phyloP scores from a whole-genome alignment of 495 filamentous ascomycete species.

The Podospora pseudoanserina region DNA sequence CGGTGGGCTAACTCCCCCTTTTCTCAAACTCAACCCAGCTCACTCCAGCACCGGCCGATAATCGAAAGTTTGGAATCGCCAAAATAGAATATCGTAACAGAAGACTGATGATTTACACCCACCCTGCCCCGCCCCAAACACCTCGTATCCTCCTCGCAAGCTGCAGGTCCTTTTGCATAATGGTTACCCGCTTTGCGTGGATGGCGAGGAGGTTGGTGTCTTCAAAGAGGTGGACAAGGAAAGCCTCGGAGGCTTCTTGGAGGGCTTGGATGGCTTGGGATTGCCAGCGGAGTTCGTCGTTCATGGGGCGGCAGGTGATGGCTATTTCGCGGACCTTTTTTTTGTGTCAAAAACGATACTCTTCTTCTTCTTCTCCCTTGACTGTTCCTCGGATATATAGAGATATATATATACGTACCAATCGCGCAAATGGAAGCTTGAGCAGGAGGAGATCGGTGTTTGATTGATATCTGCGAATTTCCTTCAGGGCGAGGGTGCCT shows the following conservation, averaged over 20 bases:
- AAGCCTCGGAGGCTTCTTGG: slow-evolving; percentile 90
- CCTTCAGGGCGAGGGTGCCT: slow-evolving; percentile 77
- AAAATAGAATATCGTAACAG: too few relatives aligned
- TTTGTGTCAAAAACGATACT: not conserved
- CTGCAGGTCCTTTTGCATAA: slow-evolving; percentile 97
- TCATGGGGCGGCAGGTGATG: slow-evolving; percentile 46
- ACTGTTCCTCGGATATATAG: not conserved
- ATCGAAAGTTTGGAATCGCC: too few relatives aligned
- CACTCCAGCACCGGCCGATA: too few relatives aligned
- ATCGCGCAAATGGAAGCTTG: slow-evolving; percentile 81
- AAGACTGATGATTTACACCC: slow-evolving; percentile 18
- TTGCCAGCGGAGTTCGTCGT: slow-evolving; percentile 78
- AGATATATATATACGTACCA: slow-evolving; percentile 51
- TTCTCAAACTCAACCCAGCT: too few relatives aligned
- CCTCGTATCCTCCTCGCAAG: slow-evolving; percentile 78
- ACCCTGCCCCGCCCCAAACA: slow-evolving; percentile 50
- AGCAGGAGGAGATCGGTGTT: slow-evolving; percentile 74
- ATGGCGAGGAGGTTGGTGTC: slow-evolving; percentile 94
- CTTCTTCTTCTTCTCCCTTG: not conserved
- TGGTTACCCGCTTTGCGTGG: slow-evolving; percentile 92
- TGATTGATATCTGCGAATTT: slow-evolving; percentile 82
- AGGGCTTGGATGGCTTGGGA: slow-evolving; percentile 84
- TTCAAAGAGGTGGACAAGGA: slow-evolving; percentile 90
- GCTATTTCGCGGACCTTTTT: slow-evolving; percentile 80
- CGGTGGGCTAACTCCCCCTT: too few relatives aligned